These are phyloP conservation scores for Agrocybe chaxingu DNA, from an alignment of 768 basidiomycete species.

Conservation along the genomic window DNA sequence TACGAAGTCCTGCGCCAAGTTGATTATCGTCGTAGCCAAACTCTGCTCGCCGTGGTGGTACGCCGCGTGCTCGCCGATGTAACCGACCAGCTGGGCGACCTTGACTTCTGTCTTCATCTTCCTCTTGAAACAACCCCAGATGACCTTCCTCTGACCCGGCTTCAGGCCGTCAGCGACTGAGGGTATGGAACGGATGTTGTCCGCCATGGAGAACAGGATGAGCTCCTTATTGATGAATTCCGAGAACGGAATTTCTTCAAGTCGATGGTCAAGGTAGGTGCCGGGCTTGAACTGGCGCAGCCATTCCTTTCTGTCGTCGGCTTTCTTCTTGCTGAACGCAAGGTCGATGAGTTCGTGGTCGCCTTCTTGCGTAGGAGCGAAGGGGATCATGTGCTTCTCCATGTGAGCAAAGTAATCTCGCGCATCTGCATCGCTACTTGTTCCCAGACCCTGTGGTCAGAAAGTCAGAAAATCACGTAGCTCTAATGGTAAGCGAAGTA, in stretches of 20 bases:
- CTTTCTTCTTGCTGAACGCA: slow-evolving; percentile 99
- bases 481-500: not conserved
- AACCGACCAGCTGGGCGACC: slow-evolving; percentile 95
- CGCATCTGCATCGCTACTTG: slow-evolving; percentile 85
- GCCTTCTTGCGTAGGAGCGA: slow-evolving; percentile 73
- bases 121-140: slow-evolving; percentile 94
- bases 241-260: slow-evolving; percentile 79
- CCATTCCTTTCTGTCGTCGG: slow-evolving; percentile 99
- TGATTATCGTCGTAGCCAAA: slow-evolving; percentile 87
- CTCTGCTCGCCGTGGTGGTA: slow-evolving; percentile 97
- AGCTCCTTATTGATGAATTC: slow-evolving; percentile 99
- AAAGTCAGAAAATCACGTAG: not conserved
- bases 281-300: slow-evolving; percentile 94
- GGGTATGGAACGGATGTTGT: slow-evolving; percentile 97
- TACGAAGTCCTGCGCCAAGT: slow-evolving; percentile 90
- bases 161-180: slow-evolving; percentile 93
- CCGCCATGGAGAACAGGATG: slow-evolving; percentile 98
- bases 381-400: slow-evolving; percentile 92
- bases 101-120: slow-evolving; percentile 92
- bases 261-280: slow-evolving; percentile 87
- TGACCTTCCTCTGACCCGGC: slow-evolving; percentile 95
- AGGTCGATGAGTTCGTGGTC: slow-evolving; percentile 92
- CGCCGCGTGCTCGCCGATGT: slow-evolving; percentile 88
- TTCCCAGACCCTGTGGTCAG: slow-evolving; percentile 81
- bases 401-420: slow-evolving; percentile 92